Base-by-base conservation (phyloP, 768 basidiomycete genomes). In the Phlebiopsis gigantea region DNA sequence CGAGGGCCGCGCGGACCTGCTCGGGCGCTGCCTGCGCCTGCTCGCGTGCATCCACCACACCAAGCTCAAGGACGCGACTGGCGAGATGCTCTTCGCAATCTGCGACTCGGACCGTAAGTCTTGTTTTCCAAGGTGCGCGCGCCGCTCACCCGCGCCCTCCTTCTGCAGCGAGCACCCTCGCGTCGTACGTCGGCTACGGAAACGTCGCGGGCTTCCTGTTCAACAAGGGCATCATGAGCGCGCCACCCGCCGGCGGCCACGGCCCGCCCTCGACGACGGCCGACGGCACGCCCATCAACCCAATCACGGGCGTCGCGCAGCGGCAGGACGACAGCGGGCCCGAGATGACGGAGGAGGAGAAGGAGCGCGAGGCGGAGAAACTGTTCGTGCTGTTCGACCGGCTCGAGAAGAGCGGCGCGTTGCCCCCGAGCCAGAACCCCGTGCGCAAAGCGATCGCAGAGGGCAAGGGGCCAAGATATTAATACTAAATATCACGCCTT, bases 191-290 rank as follows among this genome's bases (percentile, higher is more conserved):
- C 52, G 96, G 96, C 6, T 99, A 99, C 64, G 96, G 96, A 42
- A 94, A 94, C 67, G 93, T 94, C 42, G 93, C 94, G 0, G 97
- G 97, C 0, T 90, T 93, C 77, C 77, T 99, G 24, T 95, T 93
- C 75, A 85, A 89, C 67, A 95, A 93, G 66, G 94, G 93, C 15
- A 78, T 98, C 63, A 77, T 89, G 65, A 79, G 70, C 55, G 79
- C 83, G 5, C 88, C 85, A 1, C 76, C 77, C 25, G 67, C 64
- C 7, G 60, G 65, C 19, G 64, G 67, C 15, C 30, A 34, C 50
- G 61, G 72, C 17, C 65, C 67, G 10, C 62, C 72, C 9, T 66
- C 75, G 19, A 62, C 70, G 10, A 69, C 74, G 1, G 19, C 73
- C 8, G 50, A 65, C 7, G 77, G 77, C 17, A 71, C 75, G 25